phyloP scores from a whole-genome alignment of 306 rosid genomes.

The Purshia tridentata region DNA sequence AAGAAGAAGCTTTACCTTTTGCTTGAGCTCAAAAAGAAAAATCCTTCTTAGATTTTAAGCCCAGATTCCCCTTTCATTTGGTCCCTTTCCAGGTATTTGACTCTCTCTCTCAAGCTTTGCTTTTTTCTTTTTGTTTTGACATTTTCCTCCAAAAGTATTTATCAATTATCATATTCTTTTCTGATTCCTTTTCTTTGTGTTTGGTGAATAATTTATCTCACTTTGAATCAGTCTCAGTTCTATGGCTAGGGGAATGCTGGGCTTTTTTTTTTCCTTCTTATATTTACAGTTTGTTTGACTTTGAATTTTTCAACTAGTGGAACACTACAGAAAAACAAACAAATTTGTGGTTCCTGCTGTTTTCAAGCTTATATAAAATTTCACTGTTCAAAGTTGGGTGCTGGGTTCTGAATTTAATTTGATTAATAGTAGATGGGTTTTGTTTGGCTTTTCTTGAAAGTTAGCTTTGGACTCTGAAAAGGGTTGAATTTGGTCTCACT shows the following conservation, averaged over 20 bases:
- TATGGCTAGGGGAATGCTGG: constrained; percentile 18
- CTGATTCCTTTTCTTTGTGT: background rate
- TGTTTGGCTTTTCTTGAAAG: constrained; percentile 16
- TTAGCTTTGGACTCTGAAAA: constrained; percentile 25
- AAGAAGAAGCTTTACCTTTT: constrained; percentile 39
- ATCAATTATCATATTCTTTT: constrained; percentile 13
- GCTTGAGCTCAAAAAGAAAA: constrained; percentile 38
- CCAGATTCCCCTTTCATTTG: constrained; percentile 55
- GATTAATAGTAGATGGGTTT: constrained; percentile 23
- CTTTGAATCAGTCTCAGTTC: constrained; percentile 39
- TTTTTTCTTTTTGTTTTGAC: background rate
- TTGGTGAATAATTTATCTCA: constrained; percentile 17
- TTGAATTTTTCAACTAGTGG: constrained; percentile 47
- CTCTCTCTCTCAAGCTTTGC: constrained; percentile 30
- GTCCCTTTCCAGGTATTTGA: constrained; percentile 58
- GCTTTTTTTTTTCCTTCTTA: background rate
- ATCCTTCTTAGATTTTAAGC: constrained; percentile 45
- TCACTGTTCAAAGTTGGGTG: constrained; percentile 27
- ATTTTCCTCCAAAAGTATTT: constrained; percentile 17
- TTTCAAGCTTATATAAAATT: constrained; percentile 17
- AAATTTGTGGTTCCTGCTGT: constrained; percentile 12
- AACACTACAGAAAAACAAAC: background rate
- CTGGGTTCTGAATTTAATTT: constrained; percentile 36
- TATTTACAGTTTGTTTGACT: constrained; percentile 51
- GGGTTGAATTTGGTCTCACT: constrained; percentile 36